Conservation (phyloP, 2,329 filamentous ascomycete genomes). For the Paramyrothecium roridum region DNA sequence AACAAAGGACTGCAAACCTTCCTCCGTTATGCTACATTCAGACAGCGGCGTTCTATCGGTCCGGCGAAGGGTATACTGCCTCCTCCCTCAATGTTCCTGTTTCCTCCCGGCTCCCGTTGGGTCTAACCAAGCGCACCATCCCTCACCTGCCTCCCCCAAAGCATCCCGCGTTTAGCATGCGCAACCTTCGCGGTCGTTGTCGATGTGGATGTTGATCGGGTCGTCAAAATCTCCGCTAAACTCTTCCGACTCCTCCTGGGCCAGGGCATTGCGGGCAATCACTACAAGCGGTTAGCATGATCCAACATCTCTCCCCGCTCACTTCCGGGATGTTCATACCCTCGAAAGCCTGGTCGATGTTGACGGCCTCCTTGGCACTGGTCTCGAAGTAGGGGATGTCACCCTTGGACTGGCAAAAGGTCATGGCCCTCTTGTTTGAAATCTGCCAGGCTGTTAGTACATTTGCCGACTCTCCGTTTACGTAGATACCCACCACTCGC, state of each 20-base stretch:
- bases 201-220: slow-evolving; percentile 96
- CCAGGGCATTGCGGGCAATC: slow-evolving; percentile 91
- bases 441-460: slow-evolving; percentile 54
- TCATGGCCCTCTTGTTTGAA: slow-evolving; percentile 91
- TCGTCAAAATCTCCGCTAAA: slow-evolving; percentile 97
- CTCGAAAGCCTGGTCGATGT: slow-evolving; percentile 82
- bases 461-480: neutral
- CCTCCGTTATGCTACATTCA: slow-evolving; percentile 21
- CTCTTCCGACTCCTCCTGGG: slow-evolving; percentile 96
- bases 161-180: slow-evolving; percentile 64
- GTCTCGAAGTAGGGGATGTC: slow-evolving; percentile 99
- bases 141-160: too few species aligned
- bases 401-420: slow-evolving; percentile 96
- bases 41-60: slow-evolving; percentile 15
- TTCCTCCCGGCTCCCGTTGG: neutral
- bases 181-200: slow-evolving; percentile 89
- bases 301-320: too few species aligned
- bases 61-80: slow-evolving; percentile 3
- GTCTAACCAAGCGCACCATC: too few species aligned
- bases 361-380: slow-evolving; percentile 96
- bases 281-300: slow-evolving; percentile 49
- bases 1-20: slow-evolving; percentile 10
- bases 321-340: too few species aligned
- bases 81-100: slow-evolving; percentile 2
- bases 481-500: slow-evolving; percentile 60